phyloP scores from a whole-genome alignment of 805 yeast species.

The Pichia membranifaciens region DNA sequence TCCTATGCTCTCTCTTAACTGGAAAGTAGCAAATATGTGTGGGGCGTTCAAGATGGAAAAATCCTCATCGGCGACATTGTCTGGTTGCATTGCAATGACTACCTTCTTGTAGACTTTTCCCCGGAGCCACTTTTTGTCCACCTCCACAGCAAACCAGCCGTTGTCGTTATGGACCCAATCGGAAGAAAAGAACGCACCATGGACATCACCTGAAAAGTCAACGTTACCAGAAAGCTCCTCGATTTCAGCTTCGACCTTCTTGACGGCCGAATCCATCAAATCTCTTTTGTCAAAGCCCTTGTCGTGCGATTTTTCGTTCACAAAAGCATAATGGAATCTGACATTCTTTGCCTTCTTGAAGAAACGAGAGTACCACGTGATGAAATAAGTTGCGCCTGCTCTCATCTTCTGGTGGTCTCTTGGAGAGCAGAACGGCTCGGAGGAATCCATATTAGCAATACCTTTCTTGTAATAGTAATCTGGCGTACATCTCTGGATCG shows the following conservation, averaged over 20 bases:
- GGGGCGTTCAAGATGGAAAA: constrained; percentile 44
- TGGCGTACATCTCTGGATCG: constrained; percentile 82
- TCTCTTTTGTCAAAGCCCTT: constrained; percentile 42
- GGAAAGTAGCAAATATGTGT: constrained; percentile 40
- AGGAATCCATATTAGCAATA: constrained; percentile 41
- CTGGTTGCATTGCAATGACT: constrained; percentile 70
- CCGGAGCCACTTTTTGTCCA: constrained; percentile 59
- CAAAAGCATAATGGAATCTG: constrained; percentile 58
- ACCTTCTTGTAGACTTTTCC: constrained; percentile 50
- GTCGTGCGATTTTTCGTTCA: constrained; percentile 48
- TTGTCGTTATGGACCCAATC: constrained; percentile 62
- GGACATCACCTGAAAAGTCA: constrained; percentile 25
- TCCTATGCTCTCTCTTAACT: constrained; percentile 48
- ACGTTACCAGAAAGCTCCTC: constrained; percentile 15
- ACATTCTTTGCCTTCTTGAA: constrained; percentile 59
- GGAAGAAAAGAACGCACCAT: constrained; percentile 50
- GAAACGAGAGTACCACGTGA: constrained; percentile 73
- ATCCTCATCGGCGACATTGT: constrained; percentile 56
- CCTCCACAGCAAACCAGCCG: constrained; percentile 60
- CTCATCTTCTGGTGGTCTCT: constrained; percentile 51
- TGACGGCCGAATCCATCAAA: constrained; percentile 13
- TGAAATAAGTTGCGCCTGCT: constrained; percentile 60
- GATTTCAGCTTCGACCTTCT: constrained; percentile 14
- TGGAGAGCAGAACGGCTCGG: constrained; percentile 88
- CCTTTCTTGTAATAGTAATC: constrained; percentile 64